phyloP scores from a whole-genome alignment of 1,139 yeast species.

The Chernovozyma sophiae-reginae region DNA sequence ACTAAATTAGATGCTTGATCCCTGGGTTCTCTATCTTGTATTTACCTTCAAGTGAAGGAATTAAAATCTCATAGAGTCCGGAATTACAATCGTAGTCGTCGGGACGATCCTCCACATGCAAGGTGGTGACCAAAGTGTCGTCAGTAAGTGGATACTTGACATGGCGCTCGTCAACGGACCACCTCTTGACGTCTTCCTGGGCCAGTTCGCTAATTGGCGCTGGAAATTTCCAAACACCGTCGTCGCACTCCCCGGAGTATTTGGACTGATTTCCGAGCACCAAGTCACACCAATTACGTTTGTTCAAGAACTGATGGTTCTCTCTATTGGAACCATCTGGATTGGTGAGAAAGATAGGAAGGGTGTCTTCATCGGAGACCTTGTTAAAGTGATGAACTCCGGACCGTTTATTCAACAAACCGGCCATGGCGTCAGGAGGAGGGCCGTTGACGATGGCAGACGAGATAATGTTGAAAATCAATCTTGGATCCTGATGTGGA shows the following conservation, averaged over 20 bases:
- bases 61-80: slow-evolving; percentile 60
- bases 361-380: slow-evolving; percentile 73
- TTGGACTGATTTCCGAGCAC: slow-evolving; percentile 34
- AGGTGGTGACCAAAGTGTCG: slow-evolving; percentile 61
- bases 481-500: slow-evolving; percentile 69
- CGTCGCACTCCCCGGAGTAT: slow-evolving; percentile 14
- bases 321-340: slow-evolving; percentile 54
- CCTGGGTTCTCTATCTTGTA: slow-evolving; percentile 28
- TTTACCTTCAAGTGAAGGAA: slow-evolving; percentile 54
- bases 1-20: slow-evolving; percentile 29
- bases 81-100: slow-evolving; percentile 50
- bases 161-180: slow-evolving; percentile 17
- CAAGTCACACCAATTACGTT: slow-evolving; percentile 70
- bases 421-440: slow-evolving; percentile 85
- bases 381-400: slow-evolving; percentile 62
- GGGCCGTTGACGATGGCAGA: slow-evolving; percentile 92
- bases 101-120: slow-evolving; percentile 68
- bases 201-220: slow-evolving; percentile 19
- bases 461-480: slow-evolving; percentile 78
- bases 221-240: slow-evolving; percentile 25
- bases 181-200: slow-evolving; percentile 8
- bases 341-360: slow-evolving; percentile 63
- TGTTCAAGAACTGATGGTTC: slow-evolving; percentile 64
- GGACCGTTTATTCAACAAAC: slow-evolving; percentile 59
- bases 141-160: slow-evolving; percentile 50